Base-by-base conservation (phyloP, 2,329 filamentous ascomycete genomes). In the Penicillium sclerotiorum region DNA sequence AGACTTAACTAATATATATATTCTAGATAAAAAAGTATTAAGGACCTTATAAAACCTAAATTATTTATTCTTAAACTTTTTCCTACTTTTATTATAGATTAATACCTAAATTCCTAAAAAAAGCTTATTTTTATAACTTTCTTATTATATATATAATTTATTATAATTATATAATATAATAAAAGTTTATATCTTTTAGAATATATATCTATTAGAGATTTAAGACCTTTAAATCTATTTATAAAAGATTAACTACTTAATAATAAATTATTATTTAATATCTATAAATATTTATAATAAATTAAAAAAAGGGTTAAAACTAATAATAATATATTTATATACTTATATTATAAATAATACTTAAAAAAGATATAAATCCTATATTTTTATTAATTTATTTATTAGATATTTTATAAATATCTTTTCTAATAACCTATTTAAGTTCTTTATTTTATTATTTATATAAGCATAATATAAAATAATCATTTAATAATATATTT, bases 41-140 rank as follows among this genome's bases (percentile, higher is more conserved):
- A 56, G 12, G 1, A 56, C 5, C 18, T 32, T 6, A 45, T 50
- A 56, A 9, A 27, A 42, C 5, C 47, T 11, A 18, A 53, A 56
- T 23, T 45, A 56, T n/a, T 44, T 53, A 37, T 17, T 53, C 21
- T 55, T 13, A 20, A 50, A 56, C 2, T 56, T 53, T 13, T 56
- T 46, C 18, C n/a, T 23, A 11, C 20, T 21, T 23, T 53, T 38
- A 28, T 53, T 53, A 2, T 21, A 18, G 1, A 56, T 18, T 18
- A 56, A 22, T 13, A 56, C 7, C 37, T 45, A 56, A 9, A 20
- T 25, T 3, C 17, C 12, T 2, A 22, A 2, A 48, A 18, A 7
- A 56, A 56, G 18, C 37, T 48, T 0, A 9, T 53, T 15, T 50
- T 50, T 17, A 13, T 53, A 28, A 56, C 23, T 20, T 39, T 8